A percentile compares a stretch with the other conserved stretches of the same genome.
phyloP scores from a whole-genome alignment of 208 protist genomes.

The Angomonas desouzai region DNA sequence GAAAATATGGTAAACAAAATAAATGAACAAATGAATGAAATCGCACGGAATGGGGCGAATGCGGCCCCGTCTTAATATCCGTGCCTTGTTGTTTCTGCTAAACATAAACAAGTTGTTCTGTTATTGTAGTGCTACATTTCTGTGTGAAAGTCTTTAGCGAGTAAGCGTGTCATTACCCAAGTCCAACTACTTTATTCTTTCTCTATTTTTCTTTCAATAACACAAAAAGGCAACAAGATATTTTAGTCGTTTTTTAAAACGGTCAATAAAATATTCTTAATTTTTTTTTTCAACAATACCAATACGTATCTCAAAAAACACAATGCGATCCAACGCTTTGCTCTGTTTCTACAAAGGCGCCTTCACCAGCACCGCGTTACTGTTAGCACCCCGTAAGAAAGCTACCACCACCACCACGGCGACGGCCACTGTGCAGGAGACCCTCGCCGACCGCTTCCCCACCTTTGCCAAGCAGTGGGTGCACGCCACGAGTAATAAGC shows the following conservation, averaged over 20 bases:
- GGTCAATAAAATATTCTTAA: slow-evolving; percentile 6
- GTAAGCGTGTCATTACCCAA: too few species aligned
- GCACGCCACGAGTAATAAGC: slow-evolving; percentile 67
- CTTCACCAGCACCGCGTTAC: background rate
- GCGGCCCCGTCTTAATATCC: background rate
- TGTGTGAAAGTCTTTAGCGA: too few species aligned
- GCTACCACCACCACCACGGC: background rate
- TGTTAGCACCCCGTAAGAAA: background rate
- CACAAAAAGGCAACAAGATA: background rate
- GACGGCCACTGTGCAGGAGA: slow-evolving; percentile 3
- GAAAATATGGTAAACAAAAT: background rate
- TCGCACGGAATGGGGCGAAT: background rate
- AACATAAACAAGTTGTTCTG: too few species aligned
- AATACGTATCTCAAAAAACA: too few species aligned
- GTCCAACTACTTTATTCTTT: background rate
- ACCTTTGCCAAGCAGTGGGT: slow-evolving; percentile 65
- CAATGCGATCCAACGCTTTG: background rate
- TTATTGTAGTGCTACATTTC: too few species aligned
- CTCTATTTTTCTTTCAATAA: slow-evolving; percentile 9
- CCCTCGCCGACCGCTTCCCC: slow-evolving; percentile 56
- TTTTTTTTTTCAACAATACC: too few species aligned
- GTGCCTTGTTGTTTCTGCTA: background rate
- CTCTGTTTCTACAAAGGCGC: background rate
- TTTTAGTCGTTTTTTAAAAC: slow-evolving; percentile 10
- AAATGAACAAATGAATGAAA: slow-evolving; percentile 1